Evolutionary conservation across 2,329 filamentous ascomycete species (phyloP), one percentile per base, ranked within the genome.

Genomic region (Penicillium sp.): DNA sequence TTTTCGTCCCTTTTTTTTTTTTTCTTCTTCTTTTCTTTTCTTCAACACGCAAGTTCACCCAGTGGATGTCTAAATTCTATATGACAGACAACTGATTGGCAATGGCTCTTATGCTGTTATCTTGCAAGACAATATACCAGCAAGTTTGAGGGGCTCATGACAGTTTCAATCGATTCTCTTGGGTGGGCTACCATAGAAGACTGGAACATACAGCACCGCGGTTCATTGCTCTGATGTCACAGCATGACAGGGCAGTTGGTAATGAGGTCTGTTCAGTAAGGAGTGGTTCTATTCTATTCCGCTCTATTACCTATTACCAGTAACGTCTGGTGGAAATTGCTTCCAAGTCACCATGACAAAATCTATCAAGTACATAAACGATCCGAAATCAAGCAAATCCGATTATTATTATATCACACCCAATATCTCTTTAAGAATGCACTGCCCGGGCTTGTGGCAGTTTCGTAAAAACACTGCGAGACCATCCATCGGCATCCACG

Each of bases 401-500:
- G 13, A n/a, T 16, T 45, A 29, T 11, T 29, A 54, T 29, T n/a
- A 26, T 26, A 26, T 32, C 35, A 55, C n/a, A 45, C 13, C 6
- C 9, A 13, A 1, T 34, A 40, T 50, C 20, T 20, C 26, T 42
- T 42, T 26, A 47, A 18, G 42, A 49, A 22, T 54, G 42, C n/a
- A 52, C n/a, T 56, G 47, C 47, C 14, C 47, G 22, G 35, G 56
- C 52, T 34, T 66, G 35, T 8, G 81, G 79, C 58, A 75, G 68
- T 55, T 68, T 76, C 2, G 76, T 71, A 64, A 86, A 86, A 2
- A 82, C 76, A 52, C 75, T 83, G 32, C 82, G 75, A 62, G 85
- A 84, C 85, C 85, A 88, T 2, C 85, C 85, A 67, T 88, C 85
- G 40, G 82, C 78, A 58, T 85, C 82, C 8, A 87, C 70, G 2